Percentiles rank a stretch among this genome's conserved stretches.
Evolutionary conservation across 495 filamentous ascomycete species (phyloP).

Genomic region (Pyrenula massariospora): DNA sequence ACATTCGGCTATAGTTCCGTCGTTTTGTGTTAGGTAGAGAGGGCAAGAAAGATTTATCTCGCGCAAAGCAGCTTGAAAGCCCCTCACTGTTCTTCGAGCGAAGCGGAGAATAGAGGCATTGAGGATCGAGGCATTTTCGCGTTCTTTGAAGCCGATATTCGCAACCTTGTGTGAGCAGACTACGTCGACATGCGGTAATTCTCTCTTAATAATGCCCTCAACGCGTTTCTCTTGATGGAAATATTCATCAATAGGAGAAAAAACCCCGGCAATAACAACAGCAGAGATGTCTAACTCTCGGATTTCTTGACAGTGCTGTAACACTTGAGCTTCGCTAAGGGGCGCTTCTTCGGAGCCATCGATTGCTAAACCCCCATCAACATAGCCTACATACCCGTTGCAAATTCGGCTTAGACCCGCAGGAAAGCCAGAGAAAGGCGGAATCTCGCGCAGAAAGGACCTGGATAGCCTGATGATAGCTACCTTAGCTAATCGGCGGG

Average conservation of each 20-base stretch:
- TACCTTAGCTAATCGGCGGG: constrained; percentile 34
- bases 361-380: constrained; percentile 31
- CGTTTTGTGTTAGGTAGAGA: constrained; percentile 40
- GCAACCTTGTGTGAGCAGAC: constrained; percentile 28
- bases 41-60: constrained; percentile 28
- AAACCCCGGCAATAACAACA: constrained; percentile 25
- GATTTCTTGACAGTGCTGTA: constrained; percentile 18
- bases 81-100: constrained; percentile 29
- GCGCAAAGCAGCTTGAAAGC: constrained; percentile 29
- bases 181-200: constrained; percentile 19
- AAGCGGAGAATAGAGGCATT: constrained; percentile 34
- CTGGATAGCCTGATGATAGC: constrained; percentile 43
- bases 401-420: constrained; percentile 18
- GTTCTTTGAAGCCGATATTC: constrained; percentile 33
- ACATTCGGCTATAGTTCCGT: constrained; percentile 34
- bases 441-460: constrained; percentile 33
- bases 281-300: constrained; percentile 15
- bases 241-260: constrained; percentile 21
- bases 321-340: constrained; percentile 15
- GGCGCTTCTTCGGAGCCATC: constrained; percentile 22
- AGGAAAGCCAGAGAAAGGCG: constrained; percentile 39
- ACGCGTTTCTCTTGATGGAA: constrained; percentile 12
- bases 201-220: constrained; percentile 6
- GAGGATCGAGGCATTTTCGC: constrained; percentile 42
- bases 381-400: constrained; percentile 21